A percentile compares a stretch with the other conserved stretches of the same genome.
Evolutionary conservation across 73 alveolate species (phyloP).

Genomic region (Breviolum minutum): DNA sequence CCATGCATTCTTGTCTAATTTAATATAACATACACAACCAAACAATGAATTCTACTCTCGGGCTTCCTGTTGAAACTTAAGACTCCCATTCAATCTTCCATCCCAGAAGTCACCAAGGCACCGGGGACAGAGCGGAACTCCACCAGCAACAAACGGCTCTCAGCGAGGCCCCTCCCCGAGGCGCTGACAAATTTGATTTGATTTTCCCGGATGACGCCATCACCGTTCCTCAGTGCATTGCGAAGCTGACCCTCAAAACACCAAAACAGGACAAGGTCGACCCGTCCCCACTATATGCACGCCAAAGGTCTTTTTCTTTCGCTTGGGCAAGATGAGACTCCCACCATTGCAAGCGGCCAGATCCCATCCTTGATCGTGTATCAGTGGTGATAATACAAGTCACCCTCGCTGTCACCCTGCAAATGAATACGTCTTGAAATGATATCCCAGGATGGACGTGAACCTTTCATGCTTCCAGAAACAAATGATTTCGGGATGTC

Average conservation of each 20-base stretch:
- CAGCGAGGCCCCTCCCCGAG: neutral
- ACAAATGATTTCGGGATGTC: neutral
- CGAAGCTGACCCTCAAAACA: neutral
- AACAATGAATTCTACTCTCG: no score
- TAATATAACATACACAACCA: no score
- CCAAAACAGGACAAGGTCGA: no score
- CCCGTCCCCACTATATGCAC: no score
- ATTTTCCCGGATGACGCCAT: slow-evolving; percentile 65
- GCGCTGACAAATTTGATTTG: slow-evolving; percentile 82
- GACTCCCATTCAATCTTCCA: neutral
- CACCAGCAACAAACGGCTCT: slow-evolving; percentile 53
- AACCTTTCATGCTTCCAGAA: no score
- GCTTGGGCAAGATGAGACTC: slow-evolving; percentile 64
- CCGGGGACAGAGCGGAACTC: slow-evolving; percentile 82
- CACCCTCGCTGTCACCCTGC: neutral
- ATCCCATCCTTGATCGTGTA: slow-evolving; percentile 41
- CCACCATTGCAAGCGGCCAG: slow-evolving; percentile 91
- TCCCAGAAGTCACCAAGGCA: neutral
- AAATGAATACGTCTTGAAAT: no score
- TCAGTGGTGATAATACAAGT: neutral
- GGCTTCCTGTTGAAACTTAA: no score
- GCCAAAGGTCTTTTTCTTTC: slow-evolving; percentile 26
- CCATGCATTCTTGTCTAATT: no score
- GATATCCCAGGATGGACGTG: no score
- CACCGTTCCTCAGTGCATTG: slow-evolving; percentile 23